A percentile compares a stretch with the other conserved stretches of the same genome.
These are phyloP conservation scores for Colletotrichum sp. DNA, from an alignment of 2,329 filamentous ascomycete genomes.

Conservation along the genomic window DNA sequence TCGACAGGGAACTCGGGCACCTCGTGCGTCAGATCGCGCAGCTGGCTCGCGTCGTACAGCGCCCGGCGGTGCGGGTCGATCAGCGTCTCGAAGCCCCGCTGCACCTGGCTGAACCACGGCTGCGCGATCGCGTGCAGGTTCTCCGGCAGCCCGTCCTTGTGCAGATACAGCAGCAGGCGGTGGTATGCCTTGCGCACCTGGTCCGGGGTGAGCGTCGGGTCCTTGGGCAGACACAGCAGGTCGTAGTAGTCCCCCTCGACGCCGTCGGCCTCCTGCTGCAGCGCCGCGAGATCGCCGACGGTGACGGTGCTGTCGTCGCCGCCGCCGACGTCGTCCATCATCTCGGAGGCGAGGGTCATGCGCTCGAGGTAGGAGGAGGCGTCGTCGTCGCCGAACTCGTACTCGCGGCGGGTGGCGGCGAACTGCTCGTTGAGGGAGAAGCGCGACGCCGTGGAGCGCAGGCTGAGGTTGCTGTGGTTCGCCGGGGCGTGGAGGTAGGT, in stretches of 20 bases:
- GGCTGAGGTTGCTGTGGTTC: slow-evolving; percentile 22
- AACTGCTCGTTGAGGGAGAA: slow-evolving; percentile 55
- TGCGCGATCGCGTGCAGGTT: slow-evolving; percentile 42
- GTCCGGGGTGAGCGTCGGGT: slow-evolving; percentile 31
- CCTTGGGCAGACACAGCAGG: slow-evolving; percentile 46
- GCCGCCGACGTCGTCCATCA: background rate
- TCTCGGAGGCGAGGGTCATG: slow-evolving; percentile 29
- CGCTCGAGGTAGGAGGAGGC: slow-evolving; percentile 47
- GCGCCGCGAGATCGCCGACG: background rate
- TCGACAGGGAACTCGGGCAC: background rate
- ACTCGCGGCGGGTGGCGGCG: slow-evolving; percentile 49
- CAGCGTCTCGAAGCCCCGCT: slow-evolving; percentile 53
- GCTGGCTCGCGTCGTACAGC: slow-evolving; percentile 43
- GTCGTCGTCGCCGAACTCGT: slow-evolving; percentile 54
- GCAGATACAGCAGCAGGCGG: slow-evolving; percentile 48
- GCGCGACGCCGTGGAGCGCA: slow-evolving; percentile 44
- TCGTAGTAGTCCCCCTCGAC: slow-evolving; percentile 46
- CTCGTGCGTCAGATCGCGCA: slow-evolving; percentile 14
- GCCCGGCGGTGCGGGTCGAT: slow-evolving; percentile 45
- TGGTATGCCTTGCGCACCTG: slow-evolving; percentile 50
- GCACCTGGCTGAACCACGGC: slow-evolving; percentile 44
- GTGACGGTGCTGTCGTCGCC: slow-evolving; percentile 25
- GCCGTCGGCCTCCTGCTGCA: slow-evolving; percentile 12
- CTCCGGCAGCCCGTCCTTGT: slow-evolving; percentile 46
- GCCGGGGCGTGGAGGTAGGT: slow-evolving; percentile 4